A percentile compares a stretch with the other conserved stretches of the same genome.
These are phyloP conservation scores for Emergomyces pasteurianus DNA, from an alignment of 2,329 filamentous ascomycete genomes.

Conservation along the genomic window DNA sequence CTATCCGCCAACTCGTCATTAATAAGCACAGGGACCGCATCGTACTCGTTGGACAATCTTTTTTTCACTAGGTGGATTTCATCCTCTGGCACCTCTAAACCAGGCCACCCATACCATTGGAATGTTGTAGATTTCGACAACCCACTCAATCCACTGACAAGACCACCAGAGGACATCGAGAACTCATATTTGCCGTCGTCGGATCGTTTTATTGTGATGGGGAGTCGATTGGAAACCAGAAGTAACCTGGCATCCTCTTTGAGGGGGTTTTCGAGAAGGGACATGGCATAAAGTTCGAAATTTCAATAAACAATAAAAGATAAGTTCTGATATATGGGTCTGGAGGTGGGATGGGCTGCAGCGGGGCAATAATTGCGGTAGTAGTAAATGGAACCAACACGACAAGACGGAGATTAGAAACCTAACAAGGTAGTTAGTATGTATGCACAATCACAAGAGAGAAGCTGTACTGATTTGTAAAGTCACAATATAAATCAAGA, in stretches of 20 bases:
- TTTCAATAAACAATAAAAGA: background rate
- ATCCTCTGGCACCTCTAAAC: slow-evolving; percentile 75
- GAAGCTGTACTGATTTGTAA: background rate
- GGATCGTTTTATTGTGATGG: slow-evolving; percentile 89
- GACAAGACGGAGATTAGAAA: background rate
- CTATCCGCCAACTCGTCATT: slow-evolving; percentile 85
- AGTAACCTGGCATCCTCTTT: slow-evolving; percentile 46
- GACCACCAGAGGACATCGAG: slow-evolving; percentile 90
- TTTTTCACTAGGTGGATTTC: slow-evolving; percentile 65
- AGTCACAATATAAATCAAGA: background rate
- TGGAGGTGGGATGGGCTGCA: background rate
- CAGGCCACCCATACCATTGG: slow-evolving; percentile 98
- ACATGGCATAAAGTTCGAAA: slow-evolving; percentile 17
- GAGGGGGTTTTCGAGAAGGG: slow-evolving; percentile 21
- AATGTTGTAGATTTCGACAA: slow-evolving; percentile 87
- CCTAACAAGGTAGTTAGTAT: background rate
- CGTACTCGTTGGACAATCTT: slow-evolving; percentile 74
- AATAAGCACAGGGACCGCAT: slow-evolving; percentile 83
- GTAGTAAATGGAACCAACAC: background rate
- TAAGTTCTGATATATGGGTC: background rate
- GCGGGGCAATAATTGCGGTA: background rate
- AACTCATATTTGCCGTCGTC: slow-evolving; percentile 88
- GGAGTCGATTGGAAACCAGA: slow-evolving; percentile 85
- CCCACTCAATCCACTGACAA: slow-evolving; percentile 87
- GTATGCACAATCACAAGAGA: background rate